phyloP scores from a whole-genome alignment of 208 protist genomes.

The Borovskyia barvae region DNA sequence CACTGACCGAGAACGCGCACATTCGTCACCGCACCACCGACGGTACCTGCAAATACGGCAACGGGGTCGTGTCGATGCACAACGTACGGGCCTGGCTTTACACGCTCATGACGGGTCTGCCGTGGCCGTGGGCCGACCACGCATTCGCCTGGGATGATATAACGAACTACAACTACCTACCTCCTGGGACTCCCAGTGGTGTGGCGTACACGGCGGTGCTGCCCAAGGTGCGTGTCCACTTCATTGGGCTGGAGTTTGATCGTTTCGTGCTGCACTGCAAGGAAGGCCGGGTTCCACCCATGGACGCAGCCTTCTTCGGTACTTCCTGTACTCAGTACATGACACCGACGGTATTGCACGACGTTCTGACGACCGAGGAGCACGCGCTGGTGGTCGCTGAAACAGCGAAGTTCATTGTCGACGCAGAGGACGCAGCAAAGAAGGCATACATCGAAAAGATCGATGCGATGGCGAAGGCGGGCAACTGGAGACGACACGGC shows the following conservation, averaged over 20 bases:
- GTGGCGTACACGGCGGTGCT: constrained; percentile 49
- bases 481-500: constrained; percentile 42
- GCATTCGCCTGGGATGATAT: constrained; percentile 87
- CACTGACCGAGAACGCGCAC: constrained; percentile 64
- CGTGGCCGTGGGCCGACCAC: constrained; percentile 88
- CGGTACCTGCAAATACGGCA: constrained; percentile 88
- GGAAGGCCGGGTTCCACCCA: constrained; percentile 28
- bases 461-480: constrained; percentile 33
- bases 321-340: constrained; percentile 77
- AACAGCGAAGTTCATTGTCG: constrained; percentile 91
- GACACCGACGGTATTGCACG: constrained; percentile 39
- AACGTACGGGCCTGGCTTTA: constrained; percentile 90
- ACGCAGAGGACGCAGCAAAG: constrained; percentile 77
- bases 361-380: constrained; percentile 29
- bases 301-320: constrained; percentile 82
- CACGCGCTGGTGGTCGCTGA: constrained; percentile 75
- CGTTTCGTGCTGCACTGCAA: constrained; percentile 55
- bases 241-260: constrained; percentile 75
- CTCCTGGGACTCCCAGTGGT: constrained; percentile 57
- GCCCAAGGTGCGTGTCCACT: constrained; percentile 67
- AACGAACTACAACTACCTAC: constrained; percentile 82
- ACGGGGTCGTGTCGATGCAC: constrained; percentile 88
- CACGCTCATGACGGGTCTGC: constrained; percentile 68
- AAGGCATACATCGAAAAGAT: constrained; percentile 70
- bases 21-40: constrained; percentile 73